A percentile compares a stretch with the other conserved stretches of the same genome.
phyloP scores from a whole-genome alignment of 768 basidiomycete genomes.

The Phylloporus sp. region DNA sequence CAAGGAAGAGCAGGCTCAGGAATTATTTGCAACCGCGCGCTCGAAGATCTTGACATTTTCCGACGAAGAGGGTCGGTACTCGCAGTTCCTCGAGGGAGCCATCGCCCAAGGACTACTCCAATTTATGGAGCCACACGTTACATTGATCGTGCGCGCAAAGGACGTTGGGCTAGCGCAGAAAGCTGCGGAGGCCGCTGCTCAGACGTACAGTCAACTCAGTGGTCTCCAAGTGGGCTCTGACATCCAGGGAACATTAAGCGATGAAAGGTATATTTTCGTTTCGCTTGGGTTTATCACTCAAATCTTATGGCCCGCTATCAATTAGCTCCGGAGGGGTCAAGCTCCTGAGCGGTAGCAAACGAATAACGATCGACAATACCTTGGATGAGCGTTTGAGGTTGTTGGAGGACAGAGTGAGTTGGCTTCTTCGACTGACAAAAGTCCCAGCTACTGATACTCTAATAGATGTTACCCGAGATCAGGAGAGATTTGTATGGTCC shows the following conservation, averaged over 20 bases:
- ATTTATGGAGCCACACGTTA: conserved; percentile 70
- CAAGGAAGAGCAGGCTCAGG: conserved; percentile 88
- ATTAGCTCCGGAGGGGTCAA: conserved; percentile 81
- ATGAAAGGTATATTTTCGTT: conserved; percentile 54
- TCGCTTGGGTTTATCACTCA: neutral
- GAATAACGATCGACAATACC: conserved; percentile 92
- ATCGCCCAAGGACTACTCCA: conserved; percentile 84
- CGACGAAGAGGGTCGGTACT: conserved; percentile 63
- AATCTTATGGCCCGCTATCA: neutral
- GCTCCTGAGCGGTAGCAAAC: conserved; percentile 61
- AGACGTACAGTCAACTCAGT: conserved; percentile 70
- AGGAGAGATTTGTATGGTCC: conserved; percentile 81
- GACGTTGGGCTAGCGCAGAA: conserved; percentile 58
- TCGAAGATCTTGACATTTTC: conserved; percentile 56
- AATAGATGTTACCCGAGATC: conserved; percentile 93
- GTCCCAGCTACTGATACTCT: neutral
- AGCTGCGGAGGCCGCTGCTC: conserved; percentile 60
- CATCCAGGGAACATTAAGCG: conserved; percentile 56
- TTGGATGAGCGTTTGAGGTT: conserved; percentile 86
- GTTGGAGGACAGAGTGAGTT: conserved; percentile 82
- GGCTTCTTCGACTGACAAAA: neutral
- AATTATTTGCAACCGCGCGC: conserved; percentile 76
- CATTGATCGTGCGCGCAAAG: conserved; percentile 59
- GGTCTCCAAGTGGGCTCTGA: conserved; percentile 57
- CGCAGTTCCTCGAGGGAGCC: conserved; percentile 75